Evolutionary conservation across 2,329 filamentous ascomycete species (phyloP).

Genomic region (Pseudogymnoascus pannorum): DNA sequence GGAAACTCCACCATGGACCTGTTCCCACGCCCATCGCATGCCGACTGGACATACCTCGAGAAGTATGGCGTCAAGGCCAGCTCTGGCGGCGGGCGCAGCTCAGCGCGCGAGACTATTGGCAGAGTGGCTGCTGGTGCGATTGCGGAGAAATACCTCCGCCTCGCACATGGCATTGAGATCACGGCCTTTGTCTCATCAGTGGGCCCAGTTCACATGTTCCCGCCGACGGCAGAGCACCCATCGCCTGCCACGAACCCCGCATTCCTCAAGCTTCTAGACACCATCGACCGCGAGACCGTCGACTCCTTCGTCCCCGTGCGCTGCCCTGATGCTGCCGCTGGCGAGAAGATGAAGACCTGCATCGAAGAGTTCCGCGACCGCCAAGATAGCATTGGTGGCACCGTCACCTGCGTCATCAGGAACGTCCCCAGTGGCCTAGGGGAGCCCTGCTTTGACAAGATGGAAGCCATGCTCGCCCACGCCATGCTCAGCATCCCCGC

Average conservation of each 20-base stretch:
- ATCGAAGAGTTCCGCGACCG: slow-evolving; percentile 73
- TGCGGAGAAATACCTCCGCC: slow-evolving; percentile 81
- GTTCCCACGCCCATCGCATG: slow-evolving; percentile 86
- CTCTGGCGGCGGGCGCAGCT: slow-evolving; percentile 81
- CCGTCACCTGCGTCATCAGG: slow-evolving; percentile 86
- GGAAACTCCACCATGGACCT: slow-evolving; percentile 81
- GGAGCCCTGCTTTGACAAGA: slow-evolving; percentile 91
- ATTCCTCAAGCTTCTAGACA: slow-evolving; percentile 67
- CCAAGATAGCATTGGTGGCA: slow-evolving; percentile 87
- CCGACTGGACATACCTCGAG: slow-evolving; percentile 94
- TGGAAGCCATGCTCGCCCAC: slow-evolving; percentile 84
- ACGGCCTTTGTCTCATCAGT: slow-evolving; percentile 85
- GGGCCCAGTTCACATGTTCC: slow-evolving; percentile 70
- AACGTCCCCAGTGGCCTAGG: slow-evolving; percentile 80
- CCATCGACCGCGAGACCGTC: slow-evolving; percentile 66
- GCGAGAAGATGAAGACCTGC: slow-evolving; percentile 66
- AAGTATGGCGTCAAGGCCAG: slow-evolving; percentile 95
- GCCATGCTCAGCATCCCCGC: slow-evolving; percentile 94
- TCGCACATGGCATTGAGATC: slow-evolving; percentile 81
- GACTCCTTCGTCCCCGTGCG: slow-evolving; percentile 81
- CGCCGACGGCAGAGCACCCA: slow-evolving; percentile 60
- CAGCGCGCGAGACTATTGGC: slow-evolving; percentile 90
- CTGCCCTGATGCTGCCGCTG: slow-evolving; percentile 64
- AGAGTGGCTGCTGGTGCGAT: slow-evolving; percentile 87
- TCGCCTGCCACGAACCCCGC: slow-evolving; percentile 66